A percentile compares a stretch with the other conserved stretches of the same genome.
phyloP scores from a whole-genome alignment of 1,139 yeast genomes.

The Kodamaea sp. region DNA sequence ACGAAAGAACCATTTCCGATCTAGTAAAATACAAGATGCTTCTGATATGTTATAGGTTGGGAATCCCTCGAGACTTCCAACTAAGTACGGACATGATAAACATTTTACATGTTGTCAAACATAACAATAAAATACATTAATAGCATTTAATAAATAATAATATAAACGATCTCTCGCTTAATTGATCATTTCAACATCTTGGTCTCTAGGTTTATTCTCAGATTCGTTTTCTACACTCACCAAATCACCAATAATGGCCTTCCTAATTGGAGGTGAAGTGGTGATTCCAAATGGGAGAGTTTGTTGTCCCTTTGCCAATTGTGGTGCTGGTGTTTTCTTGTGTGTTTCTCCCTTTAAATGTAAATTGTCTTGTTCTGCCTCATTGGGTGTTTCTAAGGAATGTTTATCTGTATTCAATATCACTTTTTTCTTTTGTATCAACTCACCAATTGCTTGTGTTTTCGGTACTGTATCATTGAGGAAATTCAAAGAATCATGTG shows the following conservation, averaged over 20 bases:
- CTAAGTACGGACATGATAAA: conserved; percentile 29
- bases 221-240: conserved; percentile 17
- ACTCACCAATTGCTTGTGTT: conserved; percentile 50
- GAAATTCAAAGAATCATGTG: conserved; percentile 66
- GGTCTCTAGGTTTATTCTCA: conserved; percentile 10
- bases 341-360: conserved; percentile 1
- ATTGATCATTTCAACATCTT: conserved; percentile 19
- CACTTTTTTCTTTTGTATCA: conserved; percentile 26
- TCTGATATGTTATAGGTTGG: conserved; percentile 22
- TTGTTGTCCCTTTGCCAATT: conserved; percentile 39
- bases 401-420: conserved; percentile 5
- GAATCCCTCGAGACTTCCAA: conserved; percentile 19
- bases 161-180: conserved; percentile 5
- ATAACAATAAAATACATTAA: conserved; percentile 5
- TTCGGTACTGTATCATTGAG: conserved; percentile 68
- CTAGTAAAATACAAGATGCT: conserved; percentile 28
- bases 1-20: conserved; percentile 35
- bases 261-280: conserved; percentile 22
- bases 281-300: conserved; percentile 19
- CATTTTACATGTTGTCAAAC: conserved; percentile 30
- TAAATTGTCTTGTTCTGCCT: no score
- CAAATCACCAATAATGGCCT: conserved; percentile 36
- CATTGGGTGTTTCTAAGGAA: not conserved
- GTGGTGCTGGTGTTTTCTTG: conserved; percentile 3
- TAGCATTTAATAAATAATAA: conserved; percentile 3